Conservation (phyloP, 2,329 filamentous ascomycete genomes). For the Aspergillus ochraceus region DNA sequence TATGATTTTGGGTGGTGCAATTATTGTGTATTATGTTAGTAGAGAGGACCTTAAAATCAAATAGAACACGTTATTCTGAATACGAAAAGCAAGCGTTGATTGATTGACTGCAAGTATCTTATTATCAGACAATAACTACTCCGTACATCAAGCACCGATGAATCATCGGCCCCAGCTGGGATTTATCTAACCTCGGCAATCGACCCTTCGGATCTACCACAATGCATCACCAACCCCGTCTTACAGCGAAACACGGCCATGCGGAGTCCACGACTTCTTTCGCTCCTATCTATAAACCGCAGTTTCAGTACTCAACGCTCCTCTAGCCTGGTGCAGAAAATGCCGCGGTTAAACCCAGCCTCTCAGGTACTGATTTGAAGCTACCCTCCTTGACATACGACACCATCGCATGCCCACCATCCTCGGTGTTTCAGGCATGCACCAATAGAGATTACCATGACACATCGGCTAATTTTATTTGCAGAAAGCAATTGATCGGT, state of each 20-base stretch:
- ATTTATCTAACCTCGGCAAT: constrained; percentile 1
- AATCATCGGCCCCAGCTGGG: neutral
- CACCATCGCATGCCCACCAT: neutral
- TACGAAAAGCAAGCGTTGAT: neutral
- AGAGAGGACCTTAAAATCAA: neutral
- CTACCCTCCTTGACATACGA: neutral
- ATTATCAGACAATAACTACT: neutral
- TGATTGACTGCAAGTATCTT: neutral
- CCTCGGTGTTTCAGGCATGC: neutral
- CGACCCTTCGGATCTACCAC: neutral
- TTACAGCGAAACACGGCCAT: neutral
- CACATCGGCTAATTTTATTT: neutral
- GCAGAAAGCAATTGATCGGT: constrained; percentile 55
- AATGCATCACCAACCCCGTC: neutral
- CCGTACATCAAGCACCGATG: neutral
- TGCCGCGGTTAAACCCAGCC: constrained; percentile 13
- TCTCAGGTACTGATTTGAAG: constrained; percentile 11
- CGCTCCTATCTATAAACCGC: constrained; percentile 2
- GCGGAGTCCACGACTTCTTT: constrained; percentile 2
- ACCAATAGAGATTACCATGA: neutral
- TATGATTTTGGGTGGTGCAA: neutral
- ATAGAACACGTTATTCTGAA: neutral
- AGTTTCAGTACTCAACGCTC: constrained; percentile 7
- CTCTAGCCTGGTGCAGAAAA: constrained; percentile 6
- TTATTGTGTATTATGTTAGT: neutral